These are phyloP conservation scores for Periglandula ipomoeae DNA, from an alignment of 2,329 filamentous ascomycete genomes.

Conservation along the genomic window DNA sequence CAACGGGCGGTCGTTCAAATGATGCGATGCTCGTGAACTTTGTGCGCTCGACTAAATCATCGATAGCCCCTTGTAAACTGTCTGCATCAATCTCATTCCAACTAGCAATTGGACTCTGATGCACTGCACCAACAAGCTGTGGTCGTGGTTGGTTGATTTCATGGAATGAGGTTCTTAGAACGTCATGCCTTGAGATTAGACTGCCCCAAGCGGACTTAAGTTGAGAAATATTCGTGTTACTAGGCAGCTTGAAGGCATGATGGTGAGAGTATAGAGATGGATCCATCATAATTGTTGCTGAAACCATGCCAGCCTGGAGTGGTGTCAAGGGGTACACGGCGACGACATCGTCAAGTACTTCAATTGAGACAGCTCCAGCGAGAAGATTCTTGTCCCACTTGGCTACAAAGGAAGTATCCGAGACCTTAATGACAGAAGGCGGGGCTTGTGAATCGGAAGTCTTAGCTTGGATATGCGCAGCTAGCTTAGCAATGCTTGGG, in stretches of 20 bases:
- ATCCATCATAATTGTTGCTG: slow-evolving; percentile 11
- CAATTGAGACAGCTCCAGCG: not conserved
- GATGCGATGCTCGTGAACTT: not conserved
- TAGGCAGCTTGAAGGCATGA: slow-evolving; percentile 5
- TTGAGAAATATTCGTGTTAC: slow-evolving; percentile 6
- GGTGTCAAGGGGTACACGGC: slow-evolving; percentile 18
- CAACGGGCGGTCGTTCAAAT: not conserved
- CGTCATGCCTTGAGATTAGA: slow-evolving; percentile 12
- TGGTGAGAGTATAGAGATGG: slow-evolving; percentile 13
- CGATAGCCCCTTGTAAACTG: not conserved
- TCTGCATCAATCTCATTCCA: not conserved
- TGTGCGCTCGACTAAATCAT: not conserved
- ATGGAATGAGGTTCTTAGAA: slow-evolving; percentile 20
- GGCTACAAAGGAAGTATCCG: not conserved
- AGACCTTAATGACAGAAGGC: not conserved
- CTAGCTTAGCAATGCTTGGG: slow-evolving; percentile 19
- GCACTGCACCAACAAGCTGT: slow-evolving; percentile 7
- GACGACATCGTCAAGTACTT: slow-evolving; percentile 11
- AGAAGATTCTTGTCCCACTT: not conserved
- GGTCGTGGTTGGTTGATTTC: not conserved
- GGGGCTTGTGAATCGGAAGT: too few species aligned
- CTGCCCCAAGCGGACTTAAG: slow-evolving; percentile 11
- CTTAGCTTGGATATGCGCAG: not conserved
- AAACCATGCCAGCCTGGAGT: slow-evolving; percentile 13
- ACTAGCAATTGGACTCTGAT: not conserved